phyloP scores from a whole-genome alignment of 2,329 filamentous ascomycete genomes.

The Ophiosphaerella herpotricha region DNA sequence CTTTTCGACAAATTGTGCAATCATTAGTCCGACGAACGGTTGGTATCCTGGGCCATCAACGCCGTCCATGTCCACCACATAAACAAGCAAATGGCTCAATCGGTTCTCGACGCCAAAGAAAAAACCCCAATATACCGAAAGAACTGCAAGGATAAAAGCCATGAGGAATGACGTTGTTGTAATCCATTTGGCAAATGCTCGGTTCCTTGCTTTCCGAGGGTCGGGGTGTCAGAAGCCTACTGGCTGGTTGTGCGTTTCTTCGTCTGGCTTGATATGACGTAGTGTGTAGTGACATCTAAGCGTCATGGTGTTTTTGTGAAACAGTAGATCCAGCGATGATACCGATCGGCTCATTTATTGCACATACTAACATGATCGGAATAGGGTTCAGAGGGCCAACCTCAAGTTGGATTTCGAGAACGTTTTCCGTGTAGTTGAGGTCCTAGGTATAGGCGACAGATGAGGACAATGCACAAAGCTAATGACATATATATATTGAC shows the following conservation, averaged over 20 bases:
- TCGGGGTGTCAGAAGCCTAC: conserved; percentile 55
- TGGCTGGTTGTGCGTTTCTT: conserved; percentile 31
- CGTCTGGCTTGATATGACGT: conserved; percentile 6
- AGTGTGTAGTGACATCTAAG: conserved; percentile 1
- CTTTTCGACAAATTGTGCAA: conserved; percentile 54
- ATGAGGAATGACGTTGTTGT: conserved; percentile 57
- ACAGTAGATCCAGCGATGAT: not conserved
- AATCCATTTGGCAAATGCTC: conserved; percentile 49
- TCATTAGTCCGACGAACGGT: conserved; percentile 62
- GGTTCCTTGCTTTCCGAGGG: conserved; percentile 46
- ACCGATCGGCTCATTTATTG: not conserved
- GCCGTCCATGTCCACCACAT: conserved; percentile 68
- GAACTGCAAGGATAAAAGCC: conserved; percentile 59
- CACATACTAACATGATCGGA: not conserved
- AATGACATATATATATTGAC: no score
- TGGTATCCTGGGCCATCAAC: conserved; percentile 46
- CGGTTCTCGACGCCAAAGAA: conserved; percentile 55
- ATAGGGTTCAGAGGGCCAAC: no score
- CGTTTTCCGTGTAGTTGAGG: no score
- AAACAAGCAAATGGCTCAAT: conserved; percentile 55
- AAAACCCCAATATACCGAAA: conserved; percentile 67
- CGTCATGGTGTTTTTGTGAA: conserved; percentile 1
- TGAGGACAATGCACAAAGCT: no score
- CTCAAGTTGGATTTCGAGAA: no score
- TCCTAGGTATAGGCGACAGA: no score